Percentiles rank a stretch among this genome's conserved stretches.
Evolutionary conservation across 257 asterid genomes (phyloP).

Genomic region (Solanum corneliomulleri): DNA sequence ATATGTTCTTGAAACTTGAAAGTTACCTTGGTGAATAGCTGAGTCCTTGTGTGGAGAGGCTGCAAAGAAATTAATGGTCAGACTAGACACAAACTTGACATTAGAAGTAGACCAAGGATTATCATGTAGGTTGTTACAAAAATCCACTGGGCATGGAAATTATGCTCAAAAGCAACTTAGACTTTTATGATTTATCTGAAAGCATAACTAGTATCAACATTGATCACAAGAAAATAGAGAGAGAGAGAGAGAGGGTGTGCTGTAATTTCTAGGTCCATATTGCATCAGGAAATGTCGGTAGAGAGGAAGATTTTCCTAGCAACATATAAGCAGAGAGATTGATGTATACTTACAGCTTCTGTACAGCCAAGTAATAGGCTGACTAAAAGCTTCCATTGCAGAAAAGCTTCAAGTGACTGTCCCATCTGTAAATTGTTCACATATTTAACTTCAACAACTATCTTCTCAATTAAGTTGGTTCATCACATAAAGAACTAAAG

Average conservation of each 20-base stretch:
- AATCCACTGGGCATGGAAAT: neutral
- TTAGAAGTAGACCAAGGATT: neutral
- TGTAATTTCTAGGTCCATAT: neutral
- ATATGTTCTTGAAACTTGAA: neutral
- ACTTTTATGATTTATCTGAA: neutral
- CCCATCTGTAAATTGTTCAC: conserved; percentile 66
- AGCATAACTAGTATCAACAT: neutral
- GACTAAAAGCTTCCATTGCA: conserved; percentile 77
- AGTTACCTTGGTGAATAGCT: conserved; percentile 73
- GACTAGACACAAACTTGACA: neutral
- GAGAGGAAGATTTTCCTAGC: neutral
- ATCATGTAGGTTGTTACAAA: neutral
- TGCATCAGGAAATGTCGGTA: neutral
- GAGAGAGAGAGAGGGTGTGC: neutral
- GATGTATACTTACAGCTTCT: conserved; percentile 67
- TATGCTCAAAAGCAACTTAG: neutral
- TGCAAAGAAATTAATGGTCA: conserved; percentile 22
- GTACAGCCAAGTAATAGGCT: conserved; percentile 75
- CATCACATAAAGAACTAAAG: neutral
- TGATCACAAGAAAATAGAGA: neutral
- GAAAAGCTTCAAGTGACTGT: conserved; percentile 89
- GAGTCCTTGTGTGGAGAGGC: conserved; percentile 81
- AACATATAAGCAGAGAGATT: neutral
- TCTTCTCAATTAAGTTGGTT: neutral
- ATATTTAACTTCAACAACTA: neutral